phyloP scores from a whole-genome alignment of 345 rosid species.

The Geranium brycei region DNA sequence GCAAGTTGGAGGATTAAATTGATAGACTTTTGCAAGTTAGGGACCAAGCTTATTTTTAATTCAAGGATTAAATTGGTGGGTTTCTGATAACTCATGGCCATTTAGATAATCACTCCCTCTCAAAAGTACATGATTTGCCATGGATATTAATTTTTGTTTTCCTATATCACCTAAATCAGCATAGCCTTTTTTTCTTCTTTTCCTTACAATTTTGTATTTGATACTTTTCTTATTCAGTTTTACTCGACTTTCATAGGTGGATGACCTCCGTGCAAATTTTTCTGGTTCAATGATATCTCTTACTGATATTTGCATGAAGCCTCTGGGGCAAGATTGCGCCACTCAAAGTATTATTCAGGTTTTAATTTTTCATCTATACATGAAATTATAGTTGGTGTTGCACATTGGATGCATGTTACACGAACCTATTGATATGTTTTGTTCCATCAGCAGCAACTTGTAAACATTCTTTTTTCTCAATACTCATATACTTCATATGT shows the following conservation, averaged over 20 bases:
- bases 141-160: neutral
- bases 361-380: neutral
- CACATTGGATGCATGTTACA: neutral
- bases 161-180: neutral
- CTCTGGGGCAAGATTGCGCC: constrained; percentile 84
- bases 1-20: too few species aligned
- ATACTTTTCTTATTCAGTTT: neutral
- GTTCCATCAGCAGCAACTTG: too few species aligned
- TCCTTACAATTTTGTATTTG: constrained; percentile 3
- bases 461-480: neutral
- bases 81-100: too few species aligned
- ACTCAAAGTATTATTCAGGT: constrained; percentile 95
- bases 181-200: neutral
- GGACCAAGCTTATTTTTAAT: too few species aligned
- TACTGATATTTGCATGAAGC: constrained; percentile 91
- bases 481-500: neutral
- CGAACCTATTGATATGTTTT: too few species aligned
- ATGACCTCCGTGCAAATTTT: constrained; percentile 67
- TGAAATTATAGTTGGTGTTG: neutral
- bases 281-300: constrained; percentile 72
- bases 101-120: too few species aligned
- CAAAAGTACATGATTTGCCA: neutral
- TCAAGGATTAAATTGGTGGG: too few species aligned
- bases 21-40: too few species aligned
- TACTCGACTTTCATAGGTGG: constrained; percentile 44